These are phyloP conservation scores for Dothistroma pini DNA, from an alignment of 2,329 filamentous ascomycete genomes.

Conservation along the genomic window DNA sequence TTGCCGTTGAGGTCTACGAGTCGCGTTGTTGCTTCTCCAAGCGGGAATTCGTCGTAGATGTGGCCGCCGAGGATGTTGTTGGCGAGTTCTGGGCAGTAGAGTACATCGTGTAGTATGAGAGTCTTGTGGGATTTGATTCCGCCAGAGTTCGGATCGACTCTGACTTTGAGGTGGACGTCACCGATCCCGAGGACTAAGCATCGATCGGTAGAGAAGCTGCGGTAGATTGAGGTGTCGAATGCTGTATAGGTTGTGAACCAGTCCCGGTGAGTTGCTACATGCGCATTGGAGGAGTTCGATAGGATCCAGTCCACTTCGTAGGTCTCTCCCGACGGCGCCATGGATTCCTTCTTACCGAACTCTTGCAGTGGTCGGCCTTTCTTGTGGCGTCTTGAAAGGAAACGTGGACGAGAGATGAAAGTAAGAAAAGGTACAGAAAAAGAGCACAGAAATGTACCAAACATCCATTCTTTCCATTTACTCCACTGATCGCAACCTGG, in stretches of 20 bases:
- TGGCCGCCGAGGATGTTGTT: slow-evolving; percentile 7
- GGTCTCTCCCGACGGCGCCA: slow-evolving; percentile 12
- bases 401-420: neutral
- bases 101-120: slow-evolving; percentile 9
- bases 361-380: neutral
- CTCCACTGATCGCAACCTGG: neutral
- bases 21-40: neutral
- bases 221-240: neutral
- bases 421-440: neutral
- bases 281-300: slow-evolving; percentile 12
- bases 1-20: neutral
- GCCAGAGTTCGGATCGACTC: neutral
- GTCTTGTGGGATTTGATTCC: neutral
- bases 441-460: neutral
- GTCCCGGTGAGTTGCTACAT: slow-evolving; percentile 17
- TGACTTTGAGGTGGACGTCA: neutral
- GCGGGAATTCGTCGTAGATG: neutral
- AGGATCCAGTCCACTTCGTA: slow-evolving; percentile 16
- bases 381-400: neutral
- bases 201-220: neutral
- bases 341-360: neutral
- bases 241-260: slow-evolving; percentile 15
- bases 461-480: too few species aligned
- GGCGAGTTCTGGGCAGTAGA: slow-evolving; percentile 8
- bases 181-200: neutral